Conservation (phyloP, 2,329 filamentous ascomycete genomes). For the Colletotrichum trifolii region DNA sequence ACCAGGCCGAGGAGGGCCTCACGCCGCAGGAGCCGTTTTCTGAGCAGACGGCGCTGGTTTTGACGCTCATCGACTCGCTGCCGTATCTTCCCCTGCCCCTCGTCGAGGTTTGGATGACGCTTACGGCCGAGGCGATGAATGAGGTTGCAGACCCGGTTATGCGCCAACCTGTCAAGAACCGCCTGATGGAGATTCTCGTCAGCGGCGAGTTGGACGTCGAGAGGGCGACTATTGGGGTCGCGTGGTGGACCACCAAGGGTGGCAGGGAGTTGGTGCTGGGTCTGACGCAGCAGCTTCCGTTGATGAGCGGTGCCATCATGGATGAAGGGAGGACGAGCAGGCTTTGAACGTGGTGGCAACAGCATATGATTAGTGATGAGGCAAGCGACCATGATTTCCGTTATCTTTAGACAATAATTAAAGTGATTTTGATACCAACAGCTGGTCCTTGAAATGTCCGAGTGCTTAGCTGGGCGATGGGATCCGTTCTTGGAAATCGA, state of each 20-base stretch:
- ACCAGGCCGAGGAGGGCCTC: slow-evolving; percentile 37
- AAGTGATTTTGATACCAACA: too few relatives aligned
- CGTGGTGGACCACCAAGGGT: slow-evolving; percentile 81
- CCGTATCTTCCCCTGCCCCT: slow-evolving; percentile 76
- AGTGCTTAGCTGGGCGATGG: too few relatives aligned
- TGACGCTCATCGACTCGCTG: slow-evolving; percentile 83
- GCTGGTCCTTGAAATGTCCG: too few relatives aligned
- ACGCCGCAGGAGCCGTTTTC: slow-evolving; percentile 61
- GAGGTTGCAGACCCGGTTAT: slow-evolving; percentile 70
- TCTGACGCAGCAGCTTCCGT: slow-evolving; percentile 39
- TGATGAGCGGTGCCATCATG: slow-evolving; percentile 67
- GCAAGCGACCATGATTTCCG: not conserved
- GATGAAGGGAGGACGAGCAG: slow-evolving; percentile 47
- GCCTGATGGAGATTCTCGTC: slow-evolving; percentile 83
- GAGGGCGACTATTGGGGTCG: slow-evolving; percentile 79
- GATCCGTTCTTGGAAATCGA: too few relatives aligned
- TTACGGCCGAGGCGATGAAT: slow-evolving; percentile 76
- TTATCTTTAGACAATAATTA: too few relatives aligned
- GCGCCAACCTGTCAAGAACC: slow-evolving; percentile 72
- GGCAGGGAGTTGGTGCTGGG: slow-evolving; percentile 63
- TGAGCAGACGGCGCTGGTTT: slow-evolving; percentile 80
- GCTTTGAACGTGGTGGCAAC: slow-evolving; percentile 41
- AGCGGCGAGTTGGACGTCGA: slow-evolving; percentile 91
- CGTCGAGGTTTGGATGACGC: slow-evolving; percentile 83
- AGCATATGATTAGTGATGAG: not conserved